Percentiles rank a stretch among this genome's conserved stretches.
Evolutionary conservation across 2,329 filamentous ascomycete species (phyloP).

Genomic region (Colletotrichum navitas): DNA sequence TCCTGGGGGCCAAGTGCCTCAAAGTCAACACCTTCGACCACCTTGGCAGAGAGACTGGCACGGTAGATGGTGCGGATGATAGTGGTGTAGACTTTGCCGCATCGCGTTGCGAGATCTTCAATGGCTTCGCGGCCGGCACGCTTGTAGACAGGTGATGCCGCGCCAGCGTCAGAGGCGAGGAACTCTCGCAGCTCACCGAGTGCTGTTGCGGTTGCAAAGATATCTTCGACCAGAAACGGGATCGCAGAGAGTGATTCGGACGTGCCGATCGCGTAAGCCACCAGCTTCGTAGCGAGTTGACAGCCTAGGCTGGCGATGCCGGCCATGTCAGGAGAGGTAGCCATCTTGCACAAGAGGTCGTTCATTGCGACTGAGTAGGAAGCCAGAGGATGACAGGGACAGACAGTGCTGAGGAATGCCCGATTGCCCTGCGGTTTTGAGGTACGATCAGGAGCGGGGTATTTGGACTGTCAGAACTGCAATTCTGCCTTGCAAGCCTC

Average conservation of each 20-base stretch:
- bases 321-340: constrained; percentile 14
- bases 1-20: constrained; percentile 21
- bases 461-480: constrained; percentile 21
- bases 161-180: constrained; percentile 16
- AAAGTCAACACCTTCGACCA: constrained; percentile 10
- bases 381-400: not conserved
- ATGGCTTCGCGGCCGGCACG: constrained; percentile 30
- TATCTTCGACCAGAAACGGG: not conserved
- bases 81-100: constrained; percentile 24
- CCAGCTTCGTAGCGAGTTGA: constrained; percentile 32
- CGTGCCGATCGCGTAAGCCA: constrained; percentile 14
- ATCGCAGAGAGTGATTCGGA: too few relatives aligned
- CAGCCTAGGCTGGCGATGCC: constrained; percentile 30
- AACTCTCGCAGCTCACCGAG: constrained; percentile 28
- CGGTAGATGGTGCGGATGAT: constrained; percentile 31
- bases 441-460: constrained; percentile 28
- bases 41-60: constrained; percentile 27
- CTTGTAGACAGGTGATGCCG: constrained; percentile 18
- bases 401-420: not conserved
- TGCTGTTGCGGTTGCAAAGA: constrained; percentile 12
- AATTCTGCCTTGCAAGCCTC: constrained; percentile 26
- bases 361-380: not conserved
- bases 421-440: not conserved
- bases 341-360: not conserved
- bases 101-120: constrained; percentile 24